These are phyloP conservation scores for Digitaria exilis DNA, from an alignment of 202 grass and related monocot genomes.

Conservation along the genomic window DNA sequence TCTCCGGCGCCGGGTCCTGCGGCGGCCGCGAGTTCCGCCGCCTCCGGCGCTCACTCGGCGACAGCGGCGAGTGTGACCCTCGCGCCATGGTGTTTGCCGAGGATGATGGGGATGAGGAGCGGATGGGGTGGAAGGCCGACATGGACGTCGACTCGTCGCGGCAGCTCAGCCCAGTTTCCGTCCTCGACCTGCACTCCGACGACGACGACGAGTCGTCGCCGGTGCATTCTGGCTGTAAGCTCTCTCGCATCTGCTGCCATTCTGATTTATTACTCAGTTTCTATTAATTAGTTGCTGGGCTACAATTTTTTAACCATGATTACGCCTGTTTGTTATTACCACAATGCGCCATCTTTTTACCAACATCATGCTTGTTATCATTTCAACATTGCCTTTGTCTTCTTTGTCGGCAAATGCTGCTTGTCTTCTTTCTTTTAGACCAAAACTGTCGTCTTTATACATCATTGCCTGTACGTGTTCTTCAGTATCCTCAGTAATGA, in stretches of 20 bases:
- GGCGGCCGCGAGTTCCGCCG: conserved; percentile 48
- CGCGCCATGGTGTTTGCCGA: conserved; percentile 34
- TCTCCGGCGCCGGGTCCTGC: conserved; percentile 7
- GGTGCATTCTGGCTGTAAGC: conserved; percentile 51
- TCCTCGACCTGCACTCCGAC: conserved; percentile 72
- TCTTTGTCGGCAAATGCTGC: conserved; percentile 17
- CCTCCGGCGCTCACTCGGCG: conserved; percentile 34
- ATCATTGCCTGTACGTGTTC: neutral
- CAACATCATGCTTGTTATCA: neutral
- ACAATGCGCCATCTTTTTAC: neutral
- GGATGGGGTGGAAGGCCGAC: conserved; percentile 36
- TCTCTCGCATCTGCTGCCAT: neutral
- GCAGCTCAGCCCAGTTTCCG: conserved; percentile 90
- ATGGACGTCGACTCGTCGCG: conserved; percentile 55
- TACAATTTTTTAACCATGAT: neutral
- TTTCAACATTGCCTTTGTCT: neutral
- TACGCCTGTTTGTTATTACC: neutral
- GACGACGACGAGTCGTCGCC: conserved; percentile 56
- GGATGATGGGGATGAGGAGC: conserved; percentile 33
- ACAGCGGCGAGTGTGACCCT: conserved; percentile 46
- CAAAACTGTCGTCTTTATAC: neutral
- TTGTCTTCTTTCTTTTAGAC: neutral
- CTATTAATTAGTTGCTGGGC: neutral
- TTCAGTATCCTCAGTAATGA: neutral
- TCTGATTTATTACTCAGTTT: no score